Evolutionary conservation across 495 filamentous ascomycete genomes (phyloP).

Genomic region (Diplogelasinospora grovesii): DNA sequence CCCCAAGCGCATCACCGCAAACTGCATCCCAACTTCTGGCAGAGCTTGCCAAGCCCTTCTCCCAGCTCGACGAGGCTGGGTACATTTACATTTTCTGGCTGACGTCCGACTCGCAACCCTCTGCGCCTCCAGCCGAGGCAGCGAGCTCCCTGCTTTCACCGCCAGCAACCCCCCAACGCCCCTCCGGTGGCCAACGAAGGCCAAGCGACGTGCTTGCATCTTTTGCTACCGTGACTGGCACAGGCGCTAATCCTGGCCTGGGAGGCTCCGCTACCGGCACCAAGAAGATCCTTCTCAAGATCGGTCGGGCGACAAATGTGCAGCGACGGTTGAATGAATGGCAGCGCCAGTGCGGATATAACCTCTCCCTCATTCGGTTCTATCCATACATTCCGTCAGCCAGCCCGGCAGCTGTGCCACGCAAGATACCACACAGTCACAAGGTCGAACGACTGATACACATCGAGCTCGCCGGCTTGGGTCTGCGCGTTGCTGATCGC

Average conservation of each 20-base stretch:
- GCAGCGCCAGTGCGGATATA: conserved; percentile 84
- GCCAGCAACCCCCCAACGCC: conserved; percentile 27
- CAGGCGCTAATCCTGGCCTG: conserved; percentile 5
- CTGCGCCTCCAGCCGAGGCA: conserved; percentile 48
- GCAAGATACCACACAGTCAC: conserved; percentile 81
- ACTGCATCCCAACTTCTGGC: conserved; percentile 58
- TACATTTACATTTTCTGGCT: conserved; percentile 99
- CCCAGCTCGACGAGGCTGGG: conserved; percentile 69
- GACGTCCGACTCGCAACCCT: conserved; percentile 47
- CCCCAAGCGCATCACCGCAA: conserved; percentile 52
- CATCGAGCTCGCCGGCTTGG: conserved; percentile 68
- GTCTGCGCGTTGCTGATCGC: conserved; percentile 50
- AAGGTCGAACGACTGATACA: conserved; percentile 89
- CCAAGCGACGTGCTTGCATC: conserved; percentile 61
- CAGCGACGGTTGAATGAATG: conserved; percentile 88
- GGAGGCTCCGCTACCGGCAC: conserved; percentile 12
- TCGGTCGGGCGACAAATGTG: conserved; percentile 85
- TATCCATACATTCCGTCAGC: conserved; percentile 74
- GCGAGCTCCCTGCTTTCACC: conserved; percentile 53
- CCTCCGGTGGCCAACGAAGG: conserved; percentile 45
- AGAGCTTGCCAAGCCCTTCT: conserved; percentile 80
- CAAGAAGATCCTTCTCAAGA: conserved; percentile 73
- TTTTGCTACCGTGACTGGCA: conserved; percentile 32
- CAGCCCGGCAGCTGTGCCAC: conserved; percentile 26
- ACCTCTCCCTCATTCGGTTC: conserved; percentile 77